Conservation (phyloP, 306 rosid species). For the Acacia crassicarpa region DNA sequence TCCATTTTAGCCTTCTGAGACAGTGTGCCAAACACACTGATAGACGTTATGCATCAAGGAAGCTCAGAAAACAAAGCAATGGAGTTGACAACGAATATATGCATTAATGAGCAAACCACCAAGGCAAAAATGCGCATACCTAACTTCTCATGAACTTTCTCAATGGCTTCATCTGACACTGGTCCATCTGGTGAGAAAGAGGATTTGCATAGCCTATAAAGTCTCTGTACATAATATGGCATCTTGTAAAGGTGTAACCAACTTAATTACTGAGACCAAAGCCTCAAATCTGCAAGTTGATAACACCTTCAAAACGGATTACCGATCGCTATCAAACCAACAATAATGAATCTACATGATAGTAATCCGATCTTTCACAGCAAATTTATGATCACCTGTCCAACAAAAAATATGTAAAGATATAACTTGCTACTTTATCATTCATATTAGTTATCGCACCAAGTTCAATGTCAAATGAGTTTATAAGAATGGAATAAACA, state of each 20-base stretch:
- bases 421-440: constrained; percentile 32
- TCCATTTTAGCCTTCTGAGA: not conserved
- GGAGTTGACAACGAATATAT: not conserved
- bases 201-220: constrained; percentile 70
- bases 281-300: constrained; percentile 59
- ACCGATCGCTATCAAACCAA: constrained; percentile 48
- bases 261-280: constrained; percentile 55
- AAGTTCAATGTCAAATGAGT: constrained; percentile 15
- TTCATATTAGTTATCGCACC: constrained; percentile 10
- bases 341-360: constrained; percentile 53
- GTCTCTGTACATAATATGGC: constrained; percentile 95
- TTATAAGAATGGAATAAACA: not conserved
- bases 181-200: constrained; percentile 79
- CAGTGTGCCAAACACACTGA: not conserved
- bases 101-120: constrained; percentile 10
- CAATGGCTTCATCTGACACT: constrained; percentile 72
- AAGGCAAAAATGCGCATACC: constrained; percentile 49
- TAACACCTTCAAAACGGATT: constrained; percentile 52
- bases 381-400: constrained; percentile 43
- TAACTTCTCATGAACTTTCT: constrained; percentile 75
- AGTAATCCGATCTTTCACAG: constrained; percentile 37
- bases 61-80: not conserved
- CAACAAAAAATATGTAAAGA: constrained; percentile 21
- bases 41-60: not conserved
- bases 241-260: constrained; percentile 77